These are phyloP conservation scores for Psilocybe sp. DNA, from an alignment of 768 basidiomycete species.

Conservation along the genomic window DNA sequence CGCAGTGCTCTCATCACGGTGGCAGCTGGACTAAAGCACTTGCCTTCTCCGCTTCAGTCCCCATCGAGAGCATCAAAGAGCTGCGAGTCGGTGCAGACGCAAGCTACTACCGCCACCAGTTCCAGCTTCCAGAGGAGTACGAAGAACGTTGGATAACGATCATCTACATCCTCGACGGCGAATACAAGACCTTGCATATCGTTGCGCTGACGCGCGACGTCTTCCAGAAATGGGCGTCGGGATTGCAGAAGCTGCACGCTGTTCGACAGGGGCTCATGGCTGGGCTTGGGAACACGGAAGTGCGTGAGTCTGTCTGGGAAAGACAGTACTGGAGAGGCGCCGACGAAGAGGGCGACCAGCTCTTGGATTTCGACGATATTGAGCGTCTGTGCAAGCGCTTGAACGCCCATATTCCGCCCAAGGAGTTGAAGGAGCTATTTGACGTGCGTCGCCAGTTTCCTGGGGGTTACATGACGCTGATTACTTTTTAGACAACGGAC, in stretches of 20 bases:
- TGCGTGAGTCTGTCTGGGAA: conserved; percentile 73
- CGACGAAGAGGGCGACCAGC: conserved; percentile 58
- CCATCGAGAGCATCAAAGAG: conserved; percentile 85
- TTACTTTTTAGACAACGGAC: conserved; percentile 59
- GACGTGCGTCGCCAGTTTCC: conserved; percentile 34
- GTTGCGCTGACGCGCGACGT: conserved; percentile 59
- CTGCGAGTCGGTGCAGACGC: conserved; percentile 74
- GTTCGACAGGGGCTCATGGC: conserved; percentile 70
- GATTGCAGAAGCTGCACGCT: conserved; percentile 61
- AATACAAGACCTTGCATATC: conserved; percentile 85
- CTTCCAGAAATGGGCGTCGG: conserved; percentile 51
- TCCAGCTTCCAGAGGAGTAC: conserved; percentile 57
- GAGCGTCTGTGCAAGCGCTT: conserved; percentile 68
- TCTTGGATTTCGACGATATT: conserved; percentile 68
- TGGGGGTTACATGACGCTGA: background rate
- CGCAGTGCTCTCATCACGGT: background rate
- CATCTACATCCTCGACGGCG: conserved; percentile 74
- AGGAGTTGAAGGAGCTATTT: conserved; percentile 58
- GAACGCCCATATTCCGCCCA: conserved; percentile 56
- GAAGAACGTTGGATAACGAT: conserved; percentile 83
- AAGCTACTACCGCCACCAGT: conserved; percentile 67
- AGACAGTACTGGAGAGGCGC: conserved; percentile 79
- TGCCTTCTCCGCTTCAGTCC: conserved; percentile 44
- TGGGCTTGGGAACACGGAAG: conserved; percentile 59
- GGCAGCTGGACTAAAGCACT: conserved; percentile 2